Evolutionary conservation across 768 basidiomycete genomes (phyloP), one percentile per base, ranked within the genome.

Genomic region (Collybia sp.): DNA sequence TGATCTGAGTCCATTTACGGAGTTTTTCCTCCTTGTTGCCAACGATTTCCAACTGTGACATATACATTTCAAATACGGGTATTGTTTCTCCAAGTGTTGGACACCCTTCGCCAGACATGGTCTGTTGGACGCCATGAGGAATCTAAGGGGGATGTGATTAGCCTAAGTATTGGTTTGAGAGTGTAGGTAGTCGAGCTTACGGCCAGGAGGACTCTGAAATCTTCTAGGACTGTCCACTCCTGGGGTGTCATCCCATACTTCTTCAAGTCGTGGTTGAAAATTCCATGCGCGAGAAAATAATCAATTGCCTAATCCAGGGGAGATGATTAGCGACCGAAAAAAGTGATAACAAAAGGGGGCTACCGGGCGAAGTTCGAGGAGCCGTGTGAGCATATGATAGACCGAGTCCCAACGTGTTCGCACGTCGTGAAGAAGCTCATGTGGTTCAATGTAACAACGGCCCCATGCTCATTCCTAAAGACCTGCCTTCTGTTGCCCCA

Each of bases 381-480:
- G 46, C 12, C 49, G 43, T 9, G 34, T 33, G 15, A 56, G 20
- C 54, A 56, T 53, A 35, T 18, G 42, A 30, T 44, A 53, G 2
- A 49, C 32, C 10, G 43, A 46, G 25, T 53, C 52, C 52, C 52
- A 53, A 5, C 49, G 31, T 6, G 49, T 53, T 42, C 47, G 43
- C 2, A 55, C 54, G 43, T 53, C 54, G 16, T 43, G 41, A 1
- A 55, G 25, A 25, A 25, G 25, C 25, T 25, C 25, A n/a, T n/a
- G n/a, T 8, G 8, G 25, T 25, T 25, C 25, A 25, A 3, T 25
- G 8, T 25, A 25, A 25, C 25, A 25, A 25, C 25, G 3, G 25
- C 25, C 8, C 25, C 25, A 25, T 3, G 8, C 8, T 25, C 8
- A 8, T 25, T 8, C 8, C 4, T 25, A 8, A 25, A 25, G 25